Percentiles rank a stretch among this genome's conserved stretches.
These are phyloP conservation scores for Trichosporon sp. DNA, from an alignment of 1,284 basidiomycete species.

Conservation along the genomic window DNA sequence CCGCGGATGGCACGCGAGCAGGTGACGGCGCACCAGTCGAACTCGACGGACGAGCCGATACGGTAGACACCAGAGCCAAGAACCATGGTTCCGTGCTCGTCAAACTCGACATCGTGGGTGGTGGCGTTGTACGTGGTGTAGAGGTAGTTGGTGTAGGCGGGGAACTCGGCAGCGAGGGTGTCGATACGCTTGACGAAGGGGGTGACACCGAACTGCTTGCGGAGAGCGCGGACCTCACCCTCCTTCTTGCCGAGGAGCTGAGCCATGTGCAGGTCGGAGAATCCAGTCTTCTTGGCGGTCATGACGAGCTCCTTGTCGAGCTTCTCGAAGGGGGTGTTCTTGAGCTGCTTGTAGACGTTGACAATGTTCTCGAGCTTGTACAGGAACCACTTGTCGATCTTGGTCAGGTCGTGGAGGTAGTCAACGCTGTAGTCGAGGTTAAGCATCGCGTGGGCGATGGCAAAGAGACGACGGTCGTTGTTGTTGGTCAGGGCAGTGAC, in stretches of 20 bases:
- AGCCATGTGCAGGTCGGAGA: slow-evolving; percentile 89
- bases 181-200: slow-evolving; percentile 99
- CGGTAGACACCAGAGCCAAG: slow-evolving; percentile 98
- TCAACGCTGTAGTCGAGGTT: slow-evolving; percentile 88
- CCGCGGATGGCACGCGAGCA: slow-evolving; percentile 86
- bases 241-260: slow-evolving; percentile 66
- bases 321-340: slow-evolving; percentile 62
- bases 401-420: slow-evolving; percentile 83
- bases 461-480: slow-evolving; percentile 88
- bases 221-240: slow-evolving; percentile 69
- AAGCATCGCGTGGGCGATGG: slow-evolving; percentile 86
- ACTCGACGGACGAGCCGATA: slow-evolving; percentile 97
- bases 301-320: slow-evolving; percentile 63
- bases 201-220: slow-evolving; percentile 80
- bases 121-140: slow-evolving; percentile 99
- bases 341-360: slow-evolving; percentile 67
- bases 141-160: slow-evolving; percentile 98
- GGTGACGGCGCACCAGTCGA: slow-evolving; percentile 99
- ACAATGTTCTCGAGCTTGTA: slow-evolving; percentile 90
- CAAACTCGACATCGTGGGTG: slow-evolving; percentile 90
- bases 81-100: slow-evolving; percentile 97
- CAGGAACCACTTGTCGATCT: slow-evolving; percentile 99
- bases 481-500: slow-evolving; percentile 62
- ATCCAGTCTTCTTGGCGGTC: slow-evolving; percentile 85
- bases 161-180: slow-evolving; percentile 97